A percentile compares a stretch with the other conserved stretches of the same genome.
These are phyloP conservation scores for Coniferiporia weirii DNA, from an alignment of 1,284 basidiomycete genomes.

Conservation along the genomic window DNA sequence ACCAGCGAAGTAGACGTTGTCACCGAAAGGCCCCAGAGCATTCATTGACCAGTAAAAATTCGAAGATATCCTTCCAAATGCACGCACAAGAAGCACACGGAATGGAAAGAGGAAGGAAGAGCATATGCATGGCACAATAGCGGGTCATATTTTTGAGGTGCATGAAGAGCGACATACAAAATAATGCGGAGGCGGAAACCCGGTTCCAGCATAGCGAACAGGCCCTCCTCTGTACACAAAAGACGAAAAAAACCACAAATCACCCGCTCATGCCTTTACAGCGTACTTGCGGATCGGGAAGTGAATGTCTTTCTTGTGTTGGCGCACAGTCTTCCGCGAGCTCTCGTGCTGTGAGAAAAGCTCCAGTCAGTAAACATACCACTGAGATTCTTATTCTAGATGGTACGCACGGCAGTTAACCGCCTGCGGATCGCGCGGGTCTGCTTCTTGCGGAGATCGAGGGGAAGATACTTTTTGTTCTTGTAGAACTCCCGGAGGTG, in stretches of 20 bases:
- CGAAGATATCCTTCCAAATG: background rate
- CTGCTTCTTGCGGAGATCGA: conserved; percentile 98
- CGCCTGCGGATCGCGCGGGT: conserved; percentile 97
- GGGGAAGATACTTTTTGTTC: conserved; percentile 93
- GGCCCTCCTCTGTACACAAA: conserved; percentile 14
- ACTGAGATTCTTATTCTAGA: background rate
- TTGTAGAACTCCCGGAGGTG: conserved; percentile 99
- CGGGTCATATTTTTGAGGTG: conserved; percentile 11
- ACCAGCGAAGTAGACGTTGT: too few relatives aligned
- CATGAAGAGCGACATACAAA: conserved; percentile 18
- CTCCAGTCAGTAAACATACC: conserved; percentile 19
- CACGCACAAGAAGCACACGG: too few relatives aligned
- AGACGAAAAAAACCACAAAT: conserved; percentile 4
- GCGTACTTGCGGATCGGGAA: conserved; percentile 86
- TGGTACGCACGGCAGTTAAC: conserved; percentile 72
- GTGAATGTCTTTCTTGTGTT: conserved; percentile 90
- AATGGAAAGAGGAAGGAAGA: too few relatives aligned
- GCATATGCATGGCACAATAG: conserved; percentile 11
- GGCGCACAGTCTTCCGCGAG: conserved; percentile 81
- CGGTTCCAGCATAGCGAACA: background rate
- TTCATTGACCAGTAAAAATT: background rate
- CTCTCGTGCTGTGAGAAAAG: conserved; percentile 60
- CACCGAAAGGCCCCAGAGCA: background rate
- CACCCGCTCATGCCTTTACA: conserved; percentile 66
- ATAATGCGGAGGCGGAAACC: conserved; percentile 7